Evolutionary conservation across 2,329 filamentous ascomycete species (phyloP), one percentile per base, ranked within the genome.

Genomic region (Aaosphaeria arxii): DNA sequence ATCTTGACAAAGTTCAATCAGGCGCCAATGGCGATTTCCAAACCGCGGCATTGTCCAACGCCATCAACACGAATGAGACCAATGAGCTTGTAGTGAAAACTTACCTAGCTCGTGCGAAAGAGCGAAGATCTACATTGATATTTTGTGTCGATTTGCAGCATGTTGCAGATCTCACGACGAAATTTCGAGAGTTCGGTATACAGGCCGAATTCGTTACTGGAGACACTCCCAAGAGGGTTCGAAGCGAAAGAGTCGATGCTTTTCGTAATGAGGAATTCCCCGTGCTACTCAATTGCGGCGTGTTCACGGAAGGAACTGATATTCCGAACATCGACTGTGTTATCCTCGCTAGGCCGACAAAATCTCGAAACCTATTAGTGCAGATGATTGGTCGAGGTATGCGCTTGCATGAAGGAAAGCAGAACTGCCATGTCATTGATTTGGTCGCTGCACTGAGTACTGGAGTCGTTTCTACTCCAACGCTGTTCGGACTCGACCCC

Each of bases 311-410:
- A 73, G 94, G 94, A 2, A 99, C 94, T 1, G 94, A 99, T 63
- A 96, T 99, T 31, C 94, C 95, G 5, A 96, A 95, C 66, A 89
- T 99, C 56, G 94, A 99, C 73, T 97, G 94, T 64, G 83, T 99
- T 28, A 66, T 99, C 6, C 79, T 99, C 6, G 91, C 88, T 4
- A 79, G 94, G 28, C 94, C 94, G 0, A 99, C 94, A 1, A 85
- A 86, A 57, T 97, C 94, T 11, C 84, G 88, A n/a, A 97, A 96
- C 59, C 75, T 99, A 2, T 81, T 99, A 1, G 84, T 97, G 1
- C 94, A 99, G 71, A 99, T 99, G 94, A 96, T 99, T 52, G 94
- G 94, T 1, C 82, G 94, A 59, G 94, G 94, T 4, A 88, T 99
- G 83, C 84, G 94, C 39, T 74, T 96, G 36, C 81, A 89, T 65